Evolutionary conservation across 2,329 filamentous ascomycete species (phyloP), one percentile per base, ranked within the genome.

Genomic region (Cadophora sp.): DNA sequence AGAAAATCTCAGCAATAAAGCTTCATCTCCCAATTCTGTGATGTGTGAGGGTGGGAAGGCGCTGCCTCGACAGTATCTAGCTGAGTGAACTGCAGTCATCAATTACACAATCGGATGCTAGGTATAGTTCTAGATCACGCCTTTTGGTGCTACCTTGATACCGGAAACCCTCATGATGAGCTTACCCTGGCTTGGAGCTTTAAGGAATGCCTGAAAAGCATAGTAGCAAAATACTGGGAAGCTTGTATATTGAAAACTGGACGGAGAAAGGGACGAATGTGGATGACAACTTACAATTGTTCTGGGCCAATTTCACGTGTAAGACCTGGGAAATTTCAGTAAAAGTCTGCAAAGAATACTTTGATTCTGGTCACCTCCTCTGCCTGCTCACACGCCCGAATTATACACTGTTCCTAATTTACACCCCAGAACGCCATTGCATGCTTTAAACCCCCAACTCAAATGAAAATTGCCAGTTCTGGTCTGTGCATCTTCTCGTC

Each of bases 401-500:
- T 63, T 63, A 51, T 63, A 63, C 61, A 63, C 50, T 47, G 58
- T 22, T 48, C 45, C 50, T 56, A 63, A n/a, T 33, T 63, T 63
- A 63, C 61, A 63, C 36, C 50, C 61, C 20, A 33, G 33, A 62
- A 65, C 36, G 47, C 56, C 58, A 39, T 16, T 43, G 47, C 8
- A 53, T 36, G 33, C n/a, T 55, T 39, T n/a, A 60, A 39, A 18
- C 24, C 41, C 56, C 39, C 16, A 47, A 47, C 18, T 68, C 84
- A 97, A 78, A 97, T 83, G 73, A 97, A 86, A 79, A 97, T 95
- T 11, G 88, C 89, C 79, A 97, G 79, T 81, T 97, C 94, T 50
- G 91, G 87, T 75, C 94, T 85, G 74, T 92, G 89, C 75, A 95
- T 82, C 66, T 88, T 89, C 71, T 96, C 92, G 69, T 96, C 93